These are phyloP conservation scores for Phytopythium helicoides DNA, from an alignment of 352 stramenopile genomes.

Conservation along the genomic window DNA sequence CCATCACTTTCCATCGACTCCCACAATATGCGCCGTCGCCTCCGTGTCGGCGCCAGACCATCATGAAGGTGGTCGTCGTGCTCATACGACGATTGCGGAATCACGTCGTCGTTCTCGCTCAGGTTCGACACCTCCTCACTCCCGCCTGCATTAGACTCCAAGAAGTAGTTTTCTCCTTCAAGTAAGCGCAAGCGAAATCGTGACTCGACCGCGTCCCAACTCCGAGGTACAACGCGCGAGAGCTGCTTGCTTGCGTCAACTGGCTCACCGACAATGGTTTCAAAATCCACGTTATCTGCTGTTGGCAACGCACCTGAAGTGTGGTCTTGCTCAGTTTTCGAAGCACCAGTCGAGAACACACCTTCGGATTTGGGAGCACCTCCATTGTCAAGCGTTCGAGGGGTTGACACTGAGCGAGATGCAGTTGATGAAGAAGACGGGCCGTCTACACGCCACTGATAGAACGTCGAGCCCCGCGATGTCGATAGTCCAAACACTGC, in stretches of 20 bases:
- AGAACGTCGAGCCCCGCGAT: constrained; percentile 52
- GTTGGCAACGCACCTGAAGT: not conserved
- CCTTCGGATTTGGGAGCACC: not conserved
- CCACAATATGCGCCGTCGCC: constrained; percentile 50
- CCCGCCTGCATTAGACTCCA: constrained; percentile 35
- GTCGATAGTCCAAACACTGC: constrained; percentile 66
- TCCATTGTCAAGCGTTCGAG: not conserved
- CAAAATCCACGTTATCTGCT: not conserved
- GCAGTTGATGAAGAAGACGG: constrained; percentile 44
- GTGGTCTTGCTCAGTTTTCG: no score
- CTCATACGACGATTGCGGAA: constrained; percentile 16
- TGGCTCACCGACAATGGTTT: constrained; percentile 1
- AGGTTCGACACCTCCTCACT: constrained; percentile 24
- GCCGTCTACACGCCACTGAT: constrained; percentile 67
- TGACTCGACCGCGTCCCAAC: constrained; percentile 39
- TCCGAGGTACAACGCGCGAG: constrained; percentile 20
- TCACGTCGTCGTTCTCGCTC: constrained; percentile 7
- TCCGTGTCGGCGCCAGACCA: constrained; percentile 9
- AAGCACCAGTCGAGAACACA: no score
- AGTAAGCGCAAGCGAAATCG: constrained; percentile 50
- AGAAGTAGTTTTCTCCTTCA: constrained; percentile 51
- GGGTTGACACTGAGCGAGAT: not conserved
- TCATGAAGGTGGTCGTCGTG: constrained; percentile 25
- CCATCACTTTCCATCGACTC: constrained; percentile 72
- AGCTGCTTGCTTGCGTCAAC: constrained; percentile 22